Evolutionary conservation across 2,329 filamentous ascomycete genomes (phyloP), one percentile per base, ranked within the genome.

Genomic region (Setomelanomma holmii): DNA sequence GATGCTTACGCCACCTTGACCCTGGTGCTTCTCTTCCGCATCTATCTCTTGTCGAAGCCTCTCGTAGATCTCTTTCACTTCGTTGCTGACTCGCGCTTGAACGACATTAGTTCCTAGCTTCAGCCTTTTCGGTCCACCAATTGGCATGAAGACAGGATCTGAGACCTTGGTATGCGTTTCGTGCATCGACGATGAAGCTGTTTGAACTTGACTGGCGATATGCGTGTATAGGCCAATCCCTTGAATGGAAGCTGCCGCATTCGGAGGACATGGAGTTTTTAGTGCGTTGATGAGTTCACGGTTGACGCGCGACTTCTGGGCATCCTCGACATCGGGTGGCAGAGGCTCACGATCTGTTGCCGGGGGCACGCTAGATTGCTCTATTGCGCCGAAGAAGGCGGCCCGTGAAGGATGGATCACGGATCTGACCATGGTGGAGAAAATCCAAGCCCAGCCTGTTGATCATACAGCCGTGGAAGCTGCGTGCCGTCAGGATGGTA

Each of bases 141-240:
- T 21, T 0, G 51, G 44, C 1, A 60, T 22, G 16, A 60, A 55
- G 5, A 30, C 46, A 4, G 49, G 46, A 7, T 53, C 40, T 10
- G 11, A 8, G 5, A 14, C 7, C 35, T 16, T 45, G 16, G n/a
- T 30, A 5, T 45, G 34, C 1, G 46, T 34, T 5, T 20, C 27
- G 3, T 14, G 3, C 5, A 21, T 14, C 14, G 24, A 23, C 30
- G 16, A 12, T 23, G 10, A 6, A 20, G 22, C 12, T 16, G 58
- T 39, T 10, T 50, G 42, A 23, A 53, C 52, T 20, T 56, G 40
- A 11, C 50, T 40, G 23, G 54, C 53, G 5, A 64, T 46, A 23
- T 72, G 67, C 2, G 67, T 71, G 35, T 67, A 73, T 5, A 64
- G 39, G 5, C 67, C 68, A 10, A 67, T 58, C 10, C 68, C 67